Evolutionary conservation across 805 yeast genomes (phyloP).

Genomic region (Candida chilensis): DNA sequence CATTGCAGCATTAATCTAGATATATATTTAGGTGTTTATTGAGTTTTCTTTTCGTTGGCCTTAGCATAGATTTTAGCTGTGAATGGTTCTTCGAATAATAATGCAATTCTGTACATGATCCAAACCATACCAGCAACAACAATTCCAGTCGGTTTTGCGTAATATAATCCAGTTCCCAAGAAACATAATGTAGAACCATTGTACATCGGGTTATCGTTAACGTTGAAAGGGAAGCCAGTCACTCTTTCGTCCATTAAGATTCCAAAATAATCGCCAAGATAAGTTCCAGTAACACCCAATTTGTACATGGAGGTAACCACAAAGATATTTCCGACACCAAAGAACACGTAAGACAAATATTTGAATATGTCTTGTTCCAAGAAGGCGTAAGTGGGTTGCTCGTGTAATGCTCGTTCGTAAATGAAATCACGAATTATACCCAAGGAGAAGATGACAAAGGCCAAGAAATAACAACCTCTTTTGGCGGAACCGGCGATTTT

Average conservation of each 20-base stretch:
- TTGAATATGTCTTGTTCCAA: conserved; percentile 34
- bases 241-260: conserved; percentile 88
- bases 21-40: neutral
- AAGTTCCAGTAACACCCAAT: conserved; percentile 93
- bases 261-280: conserved; percentile 95
- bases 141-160: conserved; percentile 86
- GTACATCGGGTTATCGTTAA: conserved; percentile 93
- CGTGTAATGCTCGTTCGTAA: conserved; percentile 59
- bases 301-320: conserved; percentile 85
- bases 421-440: conserved; percentile 79
- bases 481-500: conserved; percentile 60
- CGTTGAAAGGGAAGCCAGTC: conserved; percentile 87
- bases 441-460: conserved; percentile 72
- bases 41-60: conserved; percentile 34
- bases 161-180: conserved; percentile 82
- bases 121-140: conserved; percentile 64
- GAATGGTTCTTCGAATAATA: conserved; percentile 91
- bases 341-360: conserved; percentile 43
- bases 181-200: conserved; percentile 86
- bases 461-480: conserved; percentile 79
- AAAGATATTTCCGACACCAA: conserved; percentile 68
- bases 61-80: conserved; percentile 86
- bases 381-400: conserved; percentile 60
- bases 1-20: too few species aligned
- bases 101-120: conserved; percentile 76